Conservation (phyloP, 192 early-diverging fungal genomes). For the Umbelopsis isabellina region DNA sequence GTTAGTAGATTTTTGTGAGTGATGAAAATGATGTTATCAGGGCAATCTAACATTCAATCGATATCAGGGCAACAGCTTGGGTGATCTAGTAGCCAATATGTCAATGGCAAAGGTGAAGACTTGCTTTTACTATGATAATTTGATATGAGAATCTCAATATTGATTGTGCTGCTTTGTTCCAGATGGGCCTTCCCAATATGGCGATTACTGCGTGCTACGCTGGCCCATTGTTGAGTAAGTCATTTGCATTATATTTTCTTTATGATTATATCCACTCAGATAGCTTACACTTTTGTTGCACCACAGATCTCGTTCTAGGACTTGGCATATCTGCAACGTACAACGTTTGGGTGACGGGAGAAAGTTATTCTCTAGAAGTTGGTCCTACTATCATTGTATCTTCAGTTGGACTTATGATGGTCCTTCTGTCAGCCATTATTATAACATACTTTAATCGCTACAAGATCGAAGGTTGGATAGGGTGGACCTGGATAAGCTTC, state of each 20-base stretch:
- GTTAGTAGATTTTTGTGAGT: constrained; percentile 35
- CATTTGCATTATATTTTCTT: neutral
- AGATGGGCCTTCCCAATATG: constrained; percentile 92
- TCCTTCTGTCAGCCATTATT: constrained; percentile 58
- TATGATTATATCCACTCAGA: neutral
- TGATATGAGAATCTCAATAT: neutral
- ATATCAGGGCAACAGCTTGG: constrained; percentile 72
- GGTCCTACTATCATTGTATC: constrained; percentile 72
- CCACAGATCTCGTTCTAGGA: constrained; percentile 76
- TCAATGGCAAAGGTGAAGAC: constrained; percentile 69
- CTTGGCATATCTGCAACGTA: constrained; percentile 74
- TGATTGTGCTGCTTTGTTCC: neutral
- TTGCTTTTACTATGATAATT: neutral
- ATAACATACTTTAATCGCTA: constrained; percentile 61
- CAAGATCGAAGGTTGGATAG: constrained; percentile 59
- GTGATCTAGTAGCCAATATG: constrained; percentile 91
- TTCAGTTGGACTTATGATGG: constrained; percentile 66
- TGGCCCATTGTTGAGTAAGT: constrained; percentile 84
- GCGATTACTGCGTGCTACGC: constrained; percentile 94
- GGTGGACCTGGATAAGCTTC: constrained; percentile 56
- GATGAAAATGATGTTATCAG: neutral
- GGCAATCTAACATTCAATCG: neutral
- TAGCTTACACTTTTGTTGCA: neutral
- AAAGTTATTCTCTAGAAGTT: constrained; percentile 57
- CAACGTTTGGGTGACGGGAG: constrained; percentile 49